Conservation (phyloP, 1,139 yeast species). For the Schwanniomyces etchellsii region DNA sequence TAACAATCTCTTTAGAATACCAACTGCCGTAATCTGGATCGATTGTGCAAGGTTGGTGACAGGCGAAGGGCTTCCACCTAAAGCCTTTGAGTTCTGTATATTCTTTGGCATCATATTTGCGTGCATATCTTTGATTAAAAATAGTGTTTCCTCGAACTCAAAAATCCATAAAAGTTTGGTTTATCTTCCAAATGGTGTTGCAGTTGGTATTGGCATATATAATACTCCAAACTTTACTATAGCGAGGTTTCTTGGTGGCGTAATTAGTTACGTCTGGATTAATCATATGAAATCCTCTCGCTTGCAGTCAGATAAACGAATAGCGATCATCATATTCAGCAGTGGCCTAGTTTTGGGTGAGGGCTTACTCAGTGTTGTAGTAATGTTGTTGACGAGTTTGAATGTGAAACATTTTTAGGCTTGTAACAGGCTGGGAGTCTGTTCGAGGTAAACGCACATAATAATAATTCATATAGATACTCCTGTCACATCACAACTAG, state of each 20-base stretch:
- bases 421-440: too few species aligned
- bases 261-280: constrained; percentile 62
- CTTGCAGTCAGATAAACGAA: constrained; percentile 39
- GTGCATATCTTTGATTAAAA: constrained; percentile 59
- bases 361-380: constrained; percentile 78
- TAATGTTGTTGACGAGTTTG: constrained; percentile 71
- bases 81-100: constrained; percentile 61
- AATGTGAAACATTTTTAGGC: constrained; percentile 38
- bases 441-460: too few species aligned
- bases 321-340: constrained; percentile 77
- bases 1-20: constrained; percentile 72
- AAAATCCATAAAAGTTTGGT: constrained; percentile 38
- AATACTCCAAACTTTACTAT: constrained; percentile 90
- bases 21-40: constrained; percentile 95
- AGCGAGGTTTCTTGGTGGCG: constrained; percentile 88
- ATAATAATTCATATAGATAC: too few species aligned
- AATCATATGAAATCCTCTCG: constrained; percentile 19
- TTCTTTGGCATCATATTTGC: constrained; percentile 67
- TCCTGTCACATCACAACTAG: background rate
- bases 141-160: constrained; percentile 37
- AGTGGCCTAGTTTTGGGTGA: constrained; percentile 93
- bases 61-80: constrained; percentile 84
- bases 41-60: constrained; percentile 92
- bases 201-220: constrained; percentile 94
- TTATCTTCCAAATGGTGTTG: constrained; percentile 88